These are phyloP conservation scores for Fonsecaea erecta DNA, from an alignment of 2,329 filamentous ascomycete genomes.

Conservation along the genomic window DNA sequence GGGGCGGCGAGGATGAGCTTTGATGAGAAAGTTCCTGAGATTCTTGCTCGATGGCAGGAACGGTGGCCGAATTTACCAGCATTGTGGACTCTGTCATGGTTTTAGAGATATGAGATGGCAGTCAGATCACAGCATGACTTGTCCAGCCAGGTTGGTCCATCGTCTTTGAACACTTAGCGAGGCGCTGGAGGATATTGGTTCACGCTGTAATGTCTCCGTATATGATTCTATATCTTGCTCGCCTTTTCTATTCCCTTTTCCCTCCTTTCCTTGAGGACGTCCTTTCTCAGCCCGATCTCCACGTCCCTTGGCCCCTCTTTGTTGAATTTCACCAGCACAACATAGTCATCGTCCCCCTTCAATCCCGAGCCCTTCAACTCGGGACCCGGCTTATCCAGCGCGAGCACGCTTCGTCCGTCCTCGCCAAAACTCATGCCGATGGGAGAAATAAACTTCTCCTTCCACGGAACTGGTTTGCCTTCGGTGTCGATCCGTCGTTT, in stretches of 20 bases:
- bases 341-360: slow-evolving; percentile 58
- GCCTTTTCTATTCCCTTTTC: slow-evolving; percentile 14
- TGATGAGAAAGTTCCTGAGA: slow-evolving; percentile 90
- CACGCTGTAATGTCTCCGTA: neutral
- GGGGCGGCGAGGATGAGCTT: slow-evolving; percentile 74
- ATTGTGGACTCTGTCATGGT: slow-evolving; percentile 94
- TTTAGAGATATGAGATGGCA: slow-evolving; percentile 54
- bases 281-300: slow-evolving; percentile 56
- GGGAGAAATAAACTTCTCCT: slow-evolving; percentile 54
- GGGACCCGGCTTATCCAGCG: slow-evolving; percentile 59
- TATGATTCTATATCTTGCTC: slow-evolving; percentile 18
- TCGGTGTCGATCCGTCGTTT: slow-evolving; percentile 51
- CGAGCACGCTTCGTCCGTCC: slow-evolving; percentile 59
- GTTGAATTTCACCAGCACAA: slow-evolving; percentile 61
- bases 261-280: slow-evolving; percentile 49
- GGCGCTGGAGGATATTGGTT: slow-evolving; percentile 28
- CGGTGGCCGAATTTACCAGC: slow-evolving; percentile 89
- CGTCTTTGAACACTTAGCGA: slow-evolving; percentile 22
- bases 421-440: slow-evolving; percentile 44
- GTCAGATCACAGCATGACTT: slow-evolving; percentile 4
- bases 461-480: slow-evolving; percentile 48
- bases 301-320: slow-evolving; percentile 62
- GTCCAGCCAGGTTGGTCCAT: neutral
- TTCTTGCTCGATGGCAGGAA: slow-evolving; percentile 92
- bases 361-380: slow-evolving; percentile 58